These are phyloP conservation scores for Dactylis glomerata DNA, from an alignment of 176 grass and related monocot species.

Conservation along the genomic window DNA sequence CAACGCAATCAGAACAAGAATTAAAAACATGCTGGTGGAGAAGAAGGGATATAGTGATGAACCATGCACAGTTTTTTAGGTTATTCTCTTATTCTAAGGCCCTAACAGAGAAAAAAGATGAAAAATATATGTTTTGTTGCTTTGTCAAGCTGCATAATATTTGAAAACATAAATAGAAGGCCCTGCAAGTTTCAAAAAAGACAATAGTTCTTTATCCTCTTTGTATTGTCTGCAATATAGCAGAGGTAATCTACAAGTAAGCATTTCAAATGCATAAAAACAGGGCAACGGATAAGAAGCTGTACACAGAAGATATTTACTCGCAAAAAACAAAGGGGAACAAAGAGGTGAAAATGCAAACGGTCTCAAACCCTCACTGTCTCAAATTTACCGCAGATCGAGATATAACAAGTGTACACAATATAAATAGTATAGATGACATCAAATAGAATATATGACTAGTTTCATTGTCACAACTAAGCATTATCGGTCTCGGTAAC, in stretches of 20 bases:
- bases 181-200: neutral
- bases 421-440: too few relatives aligned
- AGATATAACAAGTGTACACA: neutral
- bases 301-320: neutral
- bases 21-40: too few relatives aligned
- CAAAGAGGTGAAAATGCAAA: neutral
- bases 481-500: neutral
- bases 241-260: neutral
- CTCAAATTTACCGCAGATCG: neutral
- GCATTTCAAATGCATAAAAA: neutral
- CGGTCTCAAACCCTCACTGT: neutral
- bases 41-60: too few relatives aligned
- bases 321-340: neutral
- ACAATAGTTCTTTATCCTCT: neutral
- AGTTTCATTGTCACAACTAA: neutral
- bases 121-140: neutral
- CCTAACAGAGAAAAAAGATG: too few relatives aligned
- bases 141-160: neutral
- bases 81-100: too few relatives aligned
- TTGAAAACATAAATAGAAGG: neutral
- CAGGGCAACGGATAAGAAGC: neutral
- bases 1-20: neutral
- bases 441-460: neutral
- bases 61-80: too few relatives aligned
- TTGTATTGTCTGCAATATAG: neutral